phyloP scores from a whole-genome alignment of 495 filamentous ascomycete species.

The Chaetomium cochliodes region DNA sequence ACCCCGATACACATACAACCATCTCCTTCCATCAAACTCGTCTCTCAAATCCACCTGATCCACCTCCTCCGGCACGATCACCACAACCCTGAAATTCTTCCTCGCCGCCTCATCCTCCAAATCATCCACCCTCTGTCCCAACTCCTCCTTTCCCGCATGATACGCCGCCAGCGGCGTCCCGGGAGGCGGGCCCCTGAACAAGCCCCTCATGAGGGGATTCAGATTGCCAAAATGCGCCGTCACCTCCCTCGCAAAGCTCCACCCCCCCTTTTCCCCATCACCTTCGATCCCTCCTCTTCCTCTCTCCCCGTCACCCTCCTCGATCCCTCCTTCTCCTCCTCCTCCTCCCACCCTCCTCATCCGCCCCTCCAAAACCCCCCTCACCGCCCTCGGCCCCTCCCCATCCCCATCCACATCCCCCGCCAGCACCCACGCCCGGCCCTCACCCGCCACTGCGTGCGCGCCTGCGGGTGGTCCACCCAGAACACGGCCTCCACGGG shows the following conservation, averaged over 20 bases:
- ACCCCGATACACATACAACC: constrained; percentile 61
- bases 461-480: constrained; percentile 50
- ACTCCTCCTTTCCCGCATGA: constrained; percentile 47
- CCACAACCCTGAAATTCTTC: constrained; percentile 78
- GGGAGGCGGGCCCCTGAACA: constrained; percentile 76
- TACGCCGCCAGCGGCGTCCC: constrained; percentile 55
- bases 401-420: constrained; percentile 56
- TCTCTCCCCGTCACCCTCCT: too few species aligned
- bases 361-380: constrained; percentile 48
- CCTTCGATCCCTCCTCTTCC: constrained; percentile 1
- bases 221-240: constrained; percentile 86
- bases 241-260: constrained; percentile 62
- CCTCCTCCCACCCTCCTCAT: constrained; percentile 39
- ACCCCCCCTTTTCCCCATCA: constrained; percentile 55
- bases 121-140: constrained; percentile 69
- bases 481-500: constrained; percentile 83
- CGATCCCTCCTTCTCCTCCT: constrained; percentile 15
- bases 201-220: constrained; percentile 70
- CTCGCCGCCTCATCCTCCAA: constrained; percentile 67
- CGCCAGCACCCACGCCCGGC: constrained; percentile 66
- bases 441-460: constrained; percentile 84
- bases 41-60: constrained; percentile 74
- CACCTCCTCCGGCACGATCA: constrained; percentile 76
- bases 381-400: constrained; percentile 45
- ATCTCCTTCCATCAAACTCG: constrained; percentile 60